phyloP scores from a whole-genome alignment of 495 filamentous ascomycete genomes.

The Aspergillus hancockii region DNA sequence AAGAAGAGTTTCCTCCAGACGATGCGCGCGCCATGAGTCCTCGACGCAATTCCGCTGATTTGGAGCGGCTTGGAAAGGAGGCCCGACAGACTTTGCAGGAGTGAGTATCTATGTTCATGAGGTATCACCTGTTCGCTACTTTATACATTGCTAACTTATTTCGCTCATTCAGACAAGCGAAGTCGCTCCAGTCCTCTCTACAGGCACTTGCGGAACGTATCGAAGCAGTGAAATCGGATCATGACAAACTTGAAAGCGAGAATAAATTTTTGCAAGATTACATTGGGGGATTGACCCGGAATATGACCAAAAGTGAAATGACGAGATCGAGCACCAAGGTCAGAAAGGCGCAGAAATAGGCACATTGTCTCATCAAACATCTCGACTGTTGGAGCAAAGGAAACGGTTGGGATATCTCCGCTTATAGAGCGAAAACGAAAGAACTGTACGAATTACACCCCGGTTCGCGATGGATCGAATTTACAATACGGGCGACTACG shows the following conservation, averaged over 20 bases:
- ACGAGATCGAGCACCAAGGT: constrained; percentile 43
- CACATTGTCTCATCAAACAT: not conserved
- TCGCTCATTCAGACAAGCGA: constrained; percentile 67
- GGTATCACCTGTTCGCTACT: not conserved
- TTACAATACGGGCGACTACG: not conserved
- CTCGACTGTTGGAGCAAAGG: constrained; percentile 2
- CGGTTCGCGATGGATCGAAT: constrained; percentile 3
- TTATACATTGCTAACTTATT: not conserved
- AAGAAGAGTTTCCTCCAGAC: constrained; percentile 73
- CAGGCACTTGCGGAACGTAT: constrained; percentile 87
- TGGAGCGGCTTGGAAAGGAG: constrained; percentile 80
- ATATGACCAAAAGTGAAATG: constrained; percentile 54
- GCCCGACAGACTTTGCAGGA: constrained; percentile 67
- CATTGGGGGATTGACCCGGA: constrained; percentile 55
- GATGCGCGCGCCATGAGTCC: constrained; percentile 96
- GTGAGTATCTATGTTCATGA: constrained; percentile 40
- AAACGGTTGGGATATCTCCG: constrained; percentile 14
- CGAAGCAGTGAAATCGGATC: constrained; percentile 89
- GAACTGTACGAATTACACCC: constrained; percentile 9
- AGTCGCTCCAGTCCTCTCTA: constrained; percentile 81
- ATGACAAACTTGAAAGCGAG: constrained; percentile 90
- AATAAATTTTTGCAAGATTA: constrained; percentile 95
- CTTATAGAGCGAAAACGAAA: constrained; percentile 12
- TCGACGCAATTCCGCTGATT: constrained; percentile 81
- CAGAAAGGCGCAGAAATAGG: constrained; percentile 48